Conservation (phyloP, 1,284 basidiomycete genomes). For the Amylostereum areolatum region DNA sequence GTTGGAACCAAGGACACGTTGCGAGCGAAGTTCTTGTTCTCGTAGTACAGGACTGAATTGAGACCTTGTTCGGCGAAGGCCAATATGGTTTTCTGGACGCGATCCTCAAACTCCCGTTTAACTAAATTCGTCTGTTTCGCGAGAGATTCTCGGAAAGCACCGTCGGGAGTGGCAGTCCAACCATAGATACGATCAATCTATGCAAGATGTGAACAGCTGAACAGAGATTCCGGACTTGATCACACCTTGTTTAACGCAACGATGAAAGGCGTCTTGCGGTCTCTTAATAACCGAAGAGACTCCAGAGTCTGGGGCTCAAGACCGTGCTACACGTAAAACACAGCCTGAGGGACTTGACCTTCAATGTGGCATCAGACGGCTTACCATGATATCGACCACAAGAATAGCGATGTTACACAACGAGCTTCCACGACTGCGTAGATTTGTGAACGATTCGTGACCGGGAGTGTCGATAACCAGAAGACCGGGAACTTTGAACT, state of each 20-base stretch:
- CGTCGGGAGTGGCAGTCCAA: slow-evolving; percentile 90
- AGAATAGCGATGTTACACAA: slow-evolving; percentile 99
- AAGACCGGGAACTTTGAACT: slow-evolving; percentile 97
- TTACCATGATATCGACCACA: slow-evolving; percentile 98
- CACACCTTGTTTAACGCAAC: slow-evolving; percentile 94
- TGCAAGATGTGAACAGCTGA: slow-evolving; percentile 1
- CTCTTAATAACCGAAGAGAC: slow-evolving; percentile 87
- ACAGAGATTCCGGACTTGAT: background rate
- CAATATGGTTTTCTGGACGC: slow-evolving; percentile 79
- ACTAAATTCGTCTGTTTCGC: slow-evolving; percentile 81
- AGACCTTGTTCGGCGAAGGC: slow-evolving; percentile 98
- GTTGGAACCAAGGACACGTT: slow-evolving; percentile 98
- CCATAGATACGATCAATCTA: slow-evolving; percentile 97
- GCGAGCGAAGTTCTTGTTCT: slow-evolving; percentile 93
- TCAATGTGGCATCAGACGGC: slow-evolving; percentile 14
- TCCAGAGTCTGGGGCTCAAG: slow-evolving; percentile 97
- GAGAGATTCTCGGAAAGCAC: slow-evolving; percentile 88
- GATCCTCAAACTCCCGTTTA: slow-evolving; percentile 91
- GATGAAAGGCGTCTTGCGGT: slow-evolving; percentile 98
- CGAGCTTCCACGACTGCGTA: slow-evolving; percentile 94
- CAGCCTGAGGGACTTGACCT: background rate
- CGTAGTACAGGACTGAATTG: slow-evolving; percentile 94
- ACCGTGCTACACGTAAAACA: slow-evolving; percentile 64
- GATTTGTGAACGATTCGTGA: slow-evolving; percentile 99
- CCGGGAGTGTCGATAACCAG: slow-evolving; percentile 98